Conservation (phyloP, 2,329 filamentous ascomycete species). For the Aureobasidium sp. region DNA sequence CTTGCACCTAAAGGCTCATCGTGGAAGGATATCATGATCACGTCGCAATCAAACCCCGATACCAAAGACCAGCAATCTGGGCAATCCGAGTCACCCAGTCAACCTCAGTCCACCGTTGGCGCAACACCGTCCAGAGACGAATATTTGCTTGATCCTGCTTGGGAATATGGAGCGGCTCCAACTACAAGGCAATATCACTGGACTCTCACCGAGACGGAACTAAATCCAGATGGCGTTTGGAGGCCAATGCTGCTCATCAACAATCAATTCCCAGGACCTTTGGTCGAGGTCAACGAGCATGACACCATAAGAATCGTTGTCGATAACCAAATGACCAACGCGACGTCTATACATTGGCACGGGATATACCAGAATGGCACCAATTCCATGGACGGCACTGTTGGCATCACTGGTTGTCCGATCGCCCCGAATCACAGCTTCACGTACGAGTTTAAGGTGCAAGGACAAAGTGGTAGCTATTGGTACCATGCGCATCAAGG, state of each 20-base stretch:
- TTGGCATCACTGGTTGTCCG: slow-evolving; percentile 57
- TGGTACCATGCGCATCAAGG: slow-evolving; percentile 59
- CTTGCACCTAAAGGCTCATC: slow-evolving; percentile 1
- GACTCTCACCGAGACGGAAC: slow-evolving; percentile 51
- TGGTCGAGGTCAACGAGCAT: slow-evolving; percentile 47
- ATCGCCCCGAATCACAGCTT: slow-evolving; percentile 50
- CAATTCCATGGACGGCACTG: slow-evolving; percentile 59
- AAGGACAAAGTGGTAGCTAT: slow-evolving; percentile 38
- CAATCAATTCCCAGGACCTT: slow-evolving; percentile 33
- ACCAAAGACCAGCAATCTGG: background rate
- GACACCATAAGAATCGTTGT: slow-evolving; percentile 63
- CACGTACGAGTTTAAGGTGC: slow-evolving; percentile 56
- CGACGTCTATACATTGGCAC: slow-evolving; percentile 60
- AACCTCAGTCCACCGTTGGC: background rate
- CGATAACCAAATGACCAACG: slow-evolving; percentile 52
- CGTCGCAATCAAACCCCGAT: background rate
- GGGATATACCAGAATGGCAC: slow-evolving; percentile 64
- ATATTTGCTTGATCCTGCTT: slow-evolving; percentile 51
- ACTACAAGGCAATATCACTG: slow-evolving; percentile 53
- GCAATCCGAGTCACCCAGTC: too few species aligned
- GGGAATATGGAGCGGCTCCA: slow-evolving; percentile 48
- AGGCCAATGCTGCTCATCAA: slow-evolving; percentile 38
- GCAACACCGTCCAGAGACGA: slow-evolving; percentile 29
- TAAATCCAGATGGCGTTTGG: slow-evolving; percentile 52
- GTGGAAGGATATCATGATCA: background rate